Percentiles rank a stretch among this genome's conserved stretches.
Evolutionary conservation across 768 basidiomycete species (phyloP).

Genomic region (Tricholoma sp.): DNA sequence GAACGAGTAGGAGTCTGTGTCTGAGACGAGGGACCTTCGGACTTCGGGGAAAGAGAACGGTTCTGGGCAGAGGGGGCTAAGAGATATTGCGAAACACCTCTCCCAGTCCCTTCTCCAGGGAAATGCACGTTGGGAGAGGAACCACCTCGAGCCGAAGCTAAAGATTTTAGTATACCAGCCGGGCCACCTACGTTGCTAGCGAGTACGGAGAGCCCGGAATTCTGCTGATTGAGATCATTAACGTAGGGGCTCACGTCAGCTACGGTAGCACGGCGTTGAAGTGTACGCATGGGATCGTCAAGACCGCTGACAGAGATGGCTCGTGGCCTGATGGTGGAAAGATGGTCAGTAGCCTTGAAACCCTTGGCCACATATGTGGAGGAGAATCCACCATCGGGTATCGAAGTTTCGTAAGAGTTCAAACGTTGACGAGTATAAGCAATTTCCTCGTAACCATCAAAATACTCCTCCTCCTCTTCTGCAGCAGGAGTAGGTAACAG

Average conservation of each 20-base stretch:
- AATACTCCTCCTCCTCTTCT: constrained; percentile 75
- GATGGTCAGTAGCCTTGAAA: constrained; percentile 71
- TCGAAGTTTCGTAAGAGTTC: constrained; percentile 54
- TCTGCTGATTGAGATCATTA: constrained; percentile 47
- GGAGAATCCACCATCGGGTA: constrained; percentile 45
- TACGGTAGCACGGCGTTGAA: constrained; percentile 59
- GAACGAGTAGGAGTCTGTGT: constrained; percentile 93
- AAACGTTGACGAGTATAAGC: constrained; percentile 53
- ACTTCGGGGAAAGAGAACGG: constrained; percentile 80
- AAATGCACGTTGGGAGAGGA: constrained; percentile 62
- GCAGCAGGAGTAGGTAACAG: constrained; percentile 61
- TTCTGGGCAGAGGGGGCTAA: constrained; percentile 63
- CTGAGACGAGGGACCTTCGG: constrained; percentile 65
- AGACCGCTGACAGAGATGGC: constrained; percentile 88
- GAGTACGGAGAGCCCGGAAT: constrained; percentile 31
- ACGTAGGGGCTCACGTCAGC: constrained; percentile 55
- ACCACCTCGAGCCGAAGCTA: constrained; percentile 36
- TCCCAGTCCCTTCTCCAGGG: constrained; percentile 53
- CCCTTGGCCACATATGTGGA: constrained; percentile 65
- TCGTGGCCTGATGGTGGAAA: constrained; percentile 59
- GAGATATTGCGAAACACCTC: constrained; percentile 61
- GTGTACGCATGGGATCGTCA: constrained; percentile 69
- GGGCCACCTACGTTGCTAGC: constrained; percentile 35
- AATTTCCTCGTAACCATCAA: constrained; percentile 53
- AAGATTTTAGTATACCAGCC: constrained; percentile 54